Percentiles rank a stretch among this genome's conserved stretches.
phyloP scores from a whole-genome alignment of 1,139 yeast species.

The Diutina catenulata region DNA sequence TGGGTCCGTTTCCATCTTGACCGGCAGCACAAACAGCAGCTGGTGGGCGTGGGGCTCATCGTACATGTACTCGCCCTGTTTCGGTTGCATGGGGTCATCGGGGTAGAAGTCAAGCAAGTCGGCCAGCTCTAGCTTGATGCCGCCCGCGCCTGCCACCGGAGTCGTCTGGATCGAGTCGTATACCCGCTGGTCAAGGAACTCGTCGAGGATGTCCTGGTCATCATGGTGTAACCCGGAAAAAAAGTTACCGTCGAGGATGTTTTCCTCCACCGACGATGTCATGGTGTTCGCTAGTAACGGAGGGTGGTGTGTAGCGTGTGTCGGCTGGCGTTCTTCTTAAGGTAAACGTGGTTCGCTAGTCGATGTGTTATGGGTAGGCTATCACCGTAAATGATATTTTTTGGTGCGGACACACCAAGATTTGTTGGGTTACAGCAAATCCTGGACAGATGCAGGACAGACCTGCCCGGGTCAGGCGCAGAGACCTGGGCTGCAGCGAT shows the following conservation, averaged over 20 bases:
- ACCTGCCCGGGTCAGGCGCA: too few species aligned
- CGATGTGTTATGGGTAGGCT: too few species aligned
- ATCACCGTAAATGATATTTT: too few species aligned
- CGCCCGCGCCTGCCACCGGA: conserved; percentile 5
- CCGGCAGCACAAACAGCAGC: conserved; percentile 1
- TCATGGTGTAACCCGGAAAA: conserved; percentile 13
- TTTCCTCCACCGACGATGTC: conserved; percentile 5
- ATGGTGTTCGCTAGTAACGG: not conserved
- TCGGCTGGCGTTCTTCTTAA: not conserved
- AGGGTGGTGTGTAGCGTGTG: not conserved
- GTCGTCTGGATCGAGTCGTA: conserved; percentile 19
- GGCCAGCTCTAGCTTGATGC: too few species aligned
- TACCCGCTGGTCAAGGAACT: conserved; percentile 45
- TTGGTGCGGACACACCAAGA: too few species aligned
- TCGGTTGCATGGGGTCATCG: conserved; percentile 17
- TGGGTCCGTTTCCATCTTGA: not conserved
- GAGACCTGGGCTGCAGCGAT: too few species aligned
- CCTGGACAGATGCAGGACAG: too few species aligned
- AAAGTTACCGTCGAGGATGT: not conserved
- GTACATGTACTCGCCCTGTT: not conserved
- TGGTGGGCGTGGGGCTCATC: conserved; percentile 2
- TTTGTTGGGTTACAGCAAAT: too few species aligned
- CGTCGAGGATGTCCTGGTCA: conserved; percentile 38
- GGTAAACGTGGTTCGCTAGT: too few species aligned
- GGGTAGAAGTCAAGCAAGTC: too few species aligned